These are phyloP conservation scores for Asterophora parasitica DNA, from an alignment of 768 basidiomycete species.

Conservation along the genomic window DNA sequence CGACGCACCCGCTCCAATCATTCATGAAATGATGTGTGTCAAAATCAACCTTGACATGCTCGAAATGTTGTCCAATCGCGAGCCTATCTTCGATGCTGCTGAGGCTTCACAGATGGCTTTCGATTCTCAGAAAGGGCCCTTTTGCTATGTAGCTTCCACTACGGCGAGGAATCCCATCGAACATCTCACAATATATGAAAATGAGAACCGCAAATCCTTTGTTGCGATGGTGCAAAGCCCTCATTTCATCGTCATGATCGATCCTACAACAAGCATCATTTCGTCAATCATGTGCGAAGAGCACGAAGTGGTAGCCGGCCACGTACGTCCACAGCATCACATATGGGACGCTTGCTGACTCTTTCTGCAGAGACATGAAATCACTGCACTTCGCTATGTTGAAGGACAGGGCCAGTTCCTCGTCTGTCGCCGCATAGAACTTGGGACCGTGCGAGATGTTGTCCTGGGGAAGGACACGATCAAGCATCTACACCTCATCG, in stretches of 20 bases:
- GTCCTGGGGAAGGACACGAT: no score
- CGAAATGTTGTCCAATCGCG: constrained; percentile 40
- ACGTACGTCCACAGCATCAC: not conserved
- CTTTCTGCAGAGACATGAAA: constrained; percentile 36
- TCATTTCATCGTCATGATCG: constrained; percentile 37
- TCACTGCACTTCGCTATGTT: constrained; percentile 48
- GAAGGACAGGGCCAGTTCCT: constrained; percentile 49
- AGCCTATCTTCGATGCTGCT: constrained; percentile 30
- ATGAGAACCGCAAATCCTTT: constrained; percentile 29
- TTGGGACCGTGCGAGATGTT: no score
- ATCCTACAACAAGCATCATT: constrained; percentile 30
- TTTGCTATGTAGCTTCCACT: constrained; percentile 34
- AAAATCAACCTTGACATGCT: constrained; percentile 37
- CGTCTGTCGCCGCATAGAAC: constrained; percentile 38
- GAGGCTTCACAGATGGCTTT: constrained; percentile 28
- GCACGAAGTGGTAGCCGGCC: constrained; percentile 19
- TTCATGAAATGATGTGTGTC: constrained; percentile 42
- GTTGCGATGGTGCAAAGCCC: constrained; percentile 38
- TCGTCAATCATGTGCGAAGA: constrained; percentile 37
- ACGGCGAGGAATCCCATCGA: constrained; percentile 34
- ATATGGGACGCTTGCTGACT: constrained; percentile 15
- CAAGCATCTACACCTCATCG: no score
- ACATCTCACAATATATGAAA: constrained; percentile 37
- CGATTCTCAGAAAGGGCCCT: constrained; percentile 32
- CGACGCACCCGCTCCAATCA: constrained; percentile 38